Evolutionary conservation across 805 yeast genomes (phyloP).

Genomic region (Hanseniaspora clermontiae): DNA sequence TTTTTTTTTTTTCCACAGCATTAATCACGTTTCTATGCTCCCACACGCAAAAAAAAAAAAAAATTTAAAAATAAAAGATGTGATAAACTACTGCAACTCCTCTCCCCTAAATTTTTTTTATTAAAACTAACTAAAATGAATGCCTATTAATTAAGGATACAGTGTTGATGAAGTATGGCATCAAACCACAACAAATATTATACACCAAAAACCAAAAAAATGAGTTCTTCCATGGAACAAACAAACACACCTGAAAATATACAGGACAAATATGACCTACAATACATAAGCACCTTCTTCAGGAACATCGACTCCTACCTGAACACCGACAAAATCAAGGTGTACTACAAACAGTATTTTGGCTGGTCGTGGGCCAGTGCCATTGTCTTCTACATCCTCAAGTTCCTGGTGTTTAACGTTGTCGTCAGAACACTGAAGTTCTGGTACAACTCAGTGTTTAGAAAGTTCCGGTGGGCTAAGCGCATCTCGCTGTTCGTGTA

Average conservation of each 20-base stretch:
- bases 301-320: not conserved
- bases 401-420: not conserved
- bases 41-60: too few relatives aligned
- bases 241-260: not conserved
- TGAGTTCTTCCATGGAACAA: not conserved
- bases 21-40: too few relatives aligned
- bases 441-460: slow-evolving; percentile 2
- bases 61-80: too few relatives aligned
- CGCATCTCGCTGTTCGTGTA: not conserved
- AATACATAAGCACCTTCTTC: not conserved
- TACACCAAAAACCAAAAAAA: too few relatives aligned
- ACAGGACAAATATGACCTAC: not conserved
- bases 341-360: slow-evolving; percentile 3
- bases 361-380: slow-evolving; percentile 10
- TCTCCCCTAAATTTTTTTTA: too few relatives aligned
- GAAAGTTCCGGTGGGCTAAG: slow-evolving; percentile 7
- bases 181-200: too few relatives aligned
- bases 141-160: too few relatives aligned
- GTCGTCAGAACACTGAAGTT: not conserved
- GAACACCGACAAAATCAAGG: not conserved
- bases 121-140: too few relatives aligned
- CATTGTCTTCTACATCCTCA: not conserved
- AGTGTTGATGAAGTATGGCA: too few relatives aligned
- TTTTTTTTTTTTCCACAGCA: too few relatives aligned
- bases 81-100: too few relatives aligned